Evolutionary conservation across 257 asterid genomes (phyloP).

Genomic region (Solanum pimpinellifolium): DNA sequence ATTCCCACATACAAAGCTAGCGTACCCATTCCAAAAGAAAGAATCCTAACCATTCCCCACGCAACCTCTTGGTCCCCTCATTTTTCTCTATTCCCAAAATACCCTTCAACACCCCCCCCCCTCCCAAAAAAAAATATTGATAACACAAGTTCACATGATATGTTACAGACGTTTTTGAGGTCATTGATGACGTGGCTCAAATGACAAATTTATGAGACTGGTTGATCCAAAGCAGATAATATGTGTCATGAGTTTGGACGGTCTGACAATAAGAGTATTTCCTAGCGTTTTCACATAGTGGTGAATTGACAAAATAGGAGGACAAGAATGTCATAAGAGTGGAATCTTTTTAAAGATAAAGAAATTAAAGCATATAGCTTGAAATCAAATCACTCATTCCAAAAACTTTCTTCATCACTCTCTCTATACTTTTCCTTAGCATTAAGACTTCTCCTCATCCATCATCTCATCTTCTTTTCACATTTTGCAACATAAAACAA

Average conservation of each 20-base stretch:
- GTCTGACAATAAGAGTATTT: background rate
- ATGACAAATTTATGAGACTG: accelerated
- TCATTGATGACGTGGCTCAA: background rate
- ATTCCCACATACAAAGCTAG: conserved; percentile 35
- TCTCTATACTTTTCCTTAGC: conserved; percentile 32
- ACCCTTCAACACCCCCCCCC: conserved; percentile 4
- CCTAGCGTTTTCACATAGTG: background rate
- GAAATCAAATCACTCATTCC: conserved; percentile 43
- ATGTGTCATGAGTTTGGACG: background rate
- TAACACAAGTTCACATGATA: background rate
- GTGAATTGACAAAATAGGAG: background rate
- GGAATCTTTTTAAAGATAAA: conserved; percentile 3
- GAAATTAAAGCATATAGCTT: conserved; percentile 24
- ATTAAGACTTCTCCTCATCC: conserved; percentile 33
- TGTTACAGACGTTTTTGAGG: background rate
- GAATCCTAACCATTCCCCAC: conserved; percentile 53
- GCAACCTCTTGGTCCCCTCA: conserved; percentile 36
- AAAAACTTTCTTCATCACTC: conserved; percentile 33
- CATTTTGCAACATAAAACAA: conserved; percentile 4
- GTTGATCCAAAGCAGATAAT: background rate
- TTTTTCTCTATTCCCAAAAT: conserved; percentile 10
- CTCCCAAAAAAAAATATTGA: background rate
- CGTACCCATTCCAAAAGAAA: conserved; percentile 82
- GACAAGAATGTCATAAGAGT: conserved; percentile 23
- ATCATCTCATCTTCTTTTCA: conserved; percentile 11